A percentile compares a stretch with the other conserved stretches of the same genome.
These are phyloP conservation scores for Cynara cardunculus DNA, from an alignment of 129 eudicot genomes.

Conservation along the genomic window DNA sequence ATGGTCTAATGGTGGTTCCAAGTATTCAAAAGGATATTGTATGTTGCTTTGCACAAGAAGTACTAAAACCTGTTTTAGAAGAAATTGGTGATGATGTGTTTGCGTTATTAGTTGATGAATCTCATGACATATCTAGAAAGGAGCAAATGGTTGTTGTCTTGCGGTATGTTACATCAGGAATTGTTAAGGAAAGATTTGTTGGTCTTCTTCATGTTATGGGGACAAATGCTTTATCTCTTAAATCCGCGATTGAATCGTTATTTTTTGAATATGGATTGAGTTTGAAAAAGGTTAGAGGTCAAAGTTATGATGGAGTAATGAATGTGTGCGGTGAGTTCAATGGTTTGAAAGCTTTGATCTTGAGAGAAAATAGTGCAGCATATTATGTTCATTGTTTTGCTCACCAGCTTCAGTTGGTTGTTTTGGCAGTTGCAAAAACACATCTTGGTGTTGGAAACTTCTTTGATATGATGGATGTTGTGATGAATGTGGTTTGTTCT, in stretches of 20 bases:
- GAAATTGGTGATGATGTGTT: constrained; percentile 11
- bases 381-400: background rate
- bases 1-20: background rate
- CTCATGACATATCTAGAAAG: background rate
- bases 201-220: background rate
- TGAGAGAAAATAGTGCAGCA: background rate
- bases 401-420: background rate
- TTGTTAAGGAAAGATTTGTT: background rate
- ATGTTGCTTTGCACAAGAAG: background rate
- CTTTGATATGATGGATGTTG: background rate
- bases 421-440: background rate
- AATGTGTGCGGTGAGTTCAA: background rate
- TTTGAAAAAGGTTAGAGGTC: background rate
- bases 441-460: background rate
- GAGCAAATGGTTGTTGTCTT: background rate
- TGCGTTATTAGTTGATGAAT: background rate
- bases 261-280: background rate
- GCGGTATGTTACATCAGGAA: background rate
- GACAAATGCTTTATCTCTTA: background rate
- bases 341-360: background rate
- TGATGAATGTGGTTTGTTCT: background rate
- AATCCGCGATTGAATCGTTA: background rate
- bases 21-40: background rate
- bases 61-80: background rate
- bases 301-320: background rate